These are phyloP conservation scores for Umbelopsis isabellina DNA, from an alignment of 192 early-diverging fungal genomes.

Conservation along the genomic window DNA sequence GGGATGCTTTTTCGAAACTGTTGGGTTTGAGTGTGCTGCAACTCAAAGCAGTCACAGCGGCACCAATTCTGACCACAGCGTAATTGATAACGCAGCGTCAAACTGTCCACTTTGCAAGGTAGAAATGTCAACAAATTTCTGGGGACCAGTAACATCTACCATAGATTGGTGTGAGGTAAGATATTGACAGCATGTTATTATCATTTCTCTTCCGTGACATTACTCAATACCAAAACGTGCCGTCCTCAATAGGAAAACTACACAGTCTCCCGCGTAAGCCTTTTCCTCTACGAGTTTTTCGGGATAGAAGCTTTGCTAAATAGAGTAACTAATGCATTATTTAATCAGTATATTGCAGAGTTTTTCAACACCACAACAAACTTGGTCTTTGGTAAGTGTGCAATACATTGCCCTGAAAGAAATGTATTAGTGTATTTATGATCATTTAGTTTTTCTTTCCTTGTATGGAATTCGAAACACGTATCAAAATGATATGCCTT, in stretches of 20 bases:
- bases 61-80: too few species aligned
- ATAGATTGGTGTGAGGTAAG: conserved; percentile 81
- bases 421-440: not conserved
- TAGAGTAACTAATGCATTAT: not conserved
- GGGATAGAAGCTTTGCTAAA: conserved; percentile 2
- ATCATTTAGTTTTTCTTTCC: conserved; percentile 51
- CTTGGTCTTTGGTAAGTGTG: conserved; percentile 53
- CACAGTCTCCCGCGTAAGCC: conserved; percentile 43
- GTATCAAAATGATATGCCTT: conserved; percentile 48
- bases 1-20: too few species aligned
- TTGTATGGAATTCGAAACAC: conserved; percentile 63
- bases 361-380: conserved; percentile 80
- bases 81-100: too few species aligned
- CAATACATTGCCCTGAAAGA: not conserved
- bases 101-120: not conserved
- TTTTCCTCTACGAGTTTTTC: not conserved
- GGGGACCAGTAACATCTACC: conserved; percentile 49
- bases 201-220: not conserved
- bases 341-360: conserved; percentile 71
- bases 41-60: too few species aligned
- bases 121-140: not conserved
- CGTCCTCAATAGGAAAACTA: conserved; percentile 65
- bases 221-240: not conserved
- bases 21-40: too few species aligned
- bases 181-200: not conserved